Base-by-base conservation (phyloP, 208 protist genomes). In the Acanthamoeba culbertsoni region DNA sequence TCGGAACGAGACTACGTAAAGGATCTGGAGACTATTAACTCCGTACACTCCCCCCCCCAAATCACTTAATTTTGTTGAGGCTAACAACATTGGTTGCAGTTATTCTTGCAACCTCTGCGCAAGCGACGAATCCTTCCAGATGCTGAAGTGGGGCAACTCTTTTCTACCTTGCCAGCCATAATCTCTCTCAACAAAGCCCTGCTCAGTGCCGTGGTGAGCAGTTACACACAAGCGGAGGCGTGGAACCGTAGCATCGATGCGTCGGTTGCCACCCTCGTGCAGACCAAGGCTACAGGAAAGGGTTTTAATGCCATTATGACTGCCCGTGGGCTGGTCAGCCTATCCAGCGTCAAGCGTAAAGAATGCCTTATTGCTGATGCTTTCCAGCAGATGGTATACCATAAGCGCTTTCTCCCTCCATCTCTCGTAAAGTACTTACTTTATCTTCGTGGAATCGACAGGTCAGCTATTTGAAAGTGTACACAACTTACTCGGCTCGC, bases 141-240 rank as follows among this genome's bases (percentile, higher is more conserved):
- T 14, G 28, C 8, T 40, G 68, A 79, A 18, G 68, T 79, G 0
- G 68, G 68, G 12, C 68, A 48, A 10, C 68, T 79, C 68, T 79
- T 79, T 40, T 79, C 68, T 0, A 79, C 68, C 18, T 28, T 79
- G 68, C 68, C 68, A n/a, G 68, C 42, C 68, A 79, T 79, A 3
- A 79, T 43, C 68, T 79, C 68, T 40, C 68, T 79, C 68, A 79
- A 79, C 68, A 79, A 79, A 40, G 68, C 68, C 40, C 68, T 79
- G 7, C 68, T 79, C 23, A 26, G 42, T 40, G 68, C 37, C 2
- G 68, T 79, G 16, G 42, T 31, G 20, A 37, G 20, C 5, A 43
- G 68, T 40, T 79, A 48, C 18, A 8, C 68, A 5, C 37, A 79
- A 6, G 68, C 68, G 23, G 68, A 79, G 68, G 68, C 10, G n/a